A percentile compares a stretch with the other conserved stretches of the same genome.
Conservation (phyloP, 257 asterid species). For the Nicotiana noctiflora region DNA sequence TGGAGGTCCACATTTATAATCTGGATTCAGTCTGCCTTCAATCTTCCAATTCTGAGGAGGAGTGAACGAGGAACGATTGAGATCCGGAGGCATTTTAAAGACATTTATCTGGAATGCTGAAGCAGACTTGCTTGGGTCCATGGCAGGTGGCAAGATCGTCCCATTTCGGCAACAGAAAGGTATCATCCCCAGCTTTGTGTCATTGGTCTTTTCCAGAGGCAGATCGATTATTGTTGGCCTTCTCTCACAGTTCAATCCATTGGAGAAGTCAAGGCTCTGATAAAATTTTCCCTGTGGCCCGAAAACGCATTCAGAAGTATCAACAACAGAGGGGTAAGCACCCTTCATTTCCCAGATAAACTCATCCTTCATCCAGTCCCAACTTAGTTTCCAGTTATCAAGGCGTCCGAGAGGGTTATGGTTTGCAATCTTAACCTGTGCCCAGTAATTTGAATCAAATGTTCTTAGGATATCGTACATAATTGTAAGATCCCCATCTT, state of each 20-base stretch:
- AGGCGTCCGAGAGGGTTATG: slow-evolving; percentile 85
- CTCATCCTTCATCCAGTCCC: slow-evolving; percentile 99
- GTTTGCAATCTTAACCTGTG: slow-evolving; percentile 64
- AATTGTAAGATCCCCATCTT: slow-evolving; percentile 69
- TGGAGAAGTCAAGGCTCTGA: slow-evolving; percentile 58
- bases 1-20: slow-evolving; percentile 78
- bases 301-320: slow-evolving; percentile 56
- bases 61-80: slow-evolving; percentile 63
- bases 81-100: slow-evolving; percentile 82
- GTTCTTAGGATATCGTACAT: slow-evolving; percentile 71
- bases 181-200: slow-evolving; percentile 62
- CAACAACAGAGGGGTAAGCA: slow-evolving; percentile 71
- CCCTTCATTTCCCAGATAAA: slow-evolving; percentile 75
- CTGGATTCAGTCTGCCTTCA: slow-evolving; percentile 67
- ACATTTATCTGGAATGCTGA: slow-evolving; percentile 83
- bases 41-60: slow-evolving; percentile 88
- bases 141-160: slow-evolving; percentile 77
- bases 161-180: slow-evolving; percentile 91
- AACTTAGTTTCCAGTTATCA: slow-evolving; percentile 82
- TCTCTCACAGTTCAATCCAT: slow-evolving; percentile 61
- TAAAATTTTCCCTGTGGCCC: slow-evolving; percentile 68
- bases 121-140: slow-evolving; percentile 81
- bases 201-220: slow-evolving; percentile 64
- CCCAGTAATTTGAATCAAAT: slow-evolving; percentile 74
- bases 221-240: slow-evolving; percentile 76